Percentiles rank a stretch among this genome's conserved stretches.
Conservation (phyloP, 495 filamentous ascomycete genomes). For the Penicillium antarcticum region DNA sequence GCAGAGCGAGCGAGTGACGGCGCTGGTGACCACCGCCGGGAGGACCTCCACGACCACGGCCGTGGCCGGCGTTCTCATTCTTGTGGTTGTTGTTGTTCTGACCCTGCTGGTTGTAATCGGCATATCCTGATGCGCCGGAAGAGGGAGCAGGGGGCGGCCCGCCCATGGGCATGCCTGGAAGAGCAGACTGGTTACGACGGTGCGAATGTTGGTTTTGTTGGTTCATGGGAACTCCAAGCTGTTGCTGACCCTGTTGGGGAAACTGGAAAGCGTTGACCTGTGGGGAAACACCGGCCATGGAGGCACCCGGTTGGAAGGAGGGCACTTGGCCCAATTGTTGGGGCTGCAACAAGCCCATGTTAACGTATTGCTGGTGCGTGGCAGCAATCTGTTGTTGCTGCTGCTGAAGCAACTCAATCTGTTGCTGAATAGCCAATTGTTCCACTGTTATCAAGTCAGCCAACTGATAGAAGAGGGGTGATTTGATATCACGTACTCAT, state of each 20-base stretch:
- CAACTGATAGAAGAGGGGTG: conserved; percentile 6
- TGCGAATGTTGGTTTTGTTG: conserved; percentile 78
- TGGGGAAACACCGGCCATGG: conserved; percentile 71
- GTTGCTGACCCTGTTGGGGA: conserved; percentile 76
- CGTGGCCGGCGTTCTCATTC: conserved; percentile 65
- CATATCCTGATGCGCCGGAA: conserved; percentile 89
- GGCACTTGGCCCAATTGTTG: conserved; percentile 70
- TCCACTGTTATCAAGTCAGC: conserved; percentile 61
- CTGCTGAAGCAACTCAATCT: conserved; percentile 95
- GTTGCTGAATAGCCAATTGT: conserved; percentile 97
- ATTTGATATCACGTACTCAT: conserved; percentile 79
- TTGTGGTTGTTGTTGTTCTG: conserved; percentile 52
- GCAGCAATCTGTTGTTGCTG: conserved; percentile 98
- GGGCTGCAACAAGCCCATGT: conserved; percentile 88
- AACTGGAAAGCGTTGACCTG: conserved; percentile 87
- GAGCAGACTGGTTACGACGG: conserved; percentile 95
- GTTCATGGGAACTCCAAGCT: conserved; percentile 67
- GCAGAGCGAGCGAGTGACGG: conserved; percentile 89
- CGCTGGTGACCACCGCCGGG: conserved; percentile 80
- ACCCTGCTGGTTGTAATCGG: conserved; percentile 65
- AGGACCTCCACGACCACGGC: conserved; percentile 76
- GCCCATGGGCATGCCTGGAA: conserved; percentile 91
- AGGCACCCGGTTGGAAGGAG: conserved; percentile 62
- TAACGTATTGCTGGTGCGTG: conserved; percentile 94
- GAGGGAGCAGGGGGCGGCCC: conserved; percentile 91